Base-by-base conservation (phyloP, 306 rosid genomes). In the Carpinus fangiana region DNA sequence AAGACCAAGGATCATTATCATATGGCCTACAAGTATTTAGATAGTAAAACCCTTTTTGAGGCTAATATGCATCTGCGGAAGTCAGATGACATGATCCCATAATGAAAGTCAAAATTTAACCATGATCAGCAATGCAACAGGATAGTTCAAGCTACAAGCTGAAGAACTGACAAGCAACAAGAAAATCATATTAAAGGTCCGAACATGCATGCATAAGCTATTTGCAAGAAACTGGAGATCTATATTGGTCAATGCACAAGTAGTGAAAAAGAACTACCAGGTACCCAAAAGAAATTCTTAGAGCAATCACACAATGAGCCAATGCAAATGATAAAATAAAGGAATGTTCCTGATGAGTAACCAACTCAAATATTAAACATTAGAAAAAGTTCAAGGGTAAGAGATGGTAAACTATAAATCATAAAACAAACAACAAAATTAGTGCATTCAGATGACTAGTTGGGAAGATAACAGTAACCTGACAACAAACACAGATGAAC, bases 361-460 rank as follows among this genome's bases (percentile, higher is more conserved):
- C 51, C 28, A 74, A 48, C 31, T 31, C 64, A 52, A 78, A 72
- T 20, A 68, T 45, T 57, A 46, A 14, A 69, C 53, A 55, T 57
- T 28, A 9, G 34, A 57, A 10, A 21, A 57, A 21, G 28, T 20
- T 57, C 5, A 2, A 55, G 23, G 43, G 11, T 41, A 50, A 20
- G 23, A 51, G 72, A 23, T 74, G 38, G 18, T 67, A 69, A 61
- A 75, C 56, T 20, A 46, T 10, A 62, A 70, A 80, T 36, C 66
- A 41, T 16, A 81, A 68, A 12, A 70, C 45, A 79, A 11, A 59
- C 41, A 64, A 75, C 26, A 38, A 72, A 72, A 66, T 41, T 70
- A 72, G 26, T 64, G 16, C 48, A 65, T 65, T 65, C 6, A 36
- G 10, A 65, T 65, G 9, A 36, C 17, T 46, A 65, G 47, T 38